Evolutionary conservation across 495 filamentous ascomycete species (phyloP).

Genomic region (Talaromyces liani): DNA sequence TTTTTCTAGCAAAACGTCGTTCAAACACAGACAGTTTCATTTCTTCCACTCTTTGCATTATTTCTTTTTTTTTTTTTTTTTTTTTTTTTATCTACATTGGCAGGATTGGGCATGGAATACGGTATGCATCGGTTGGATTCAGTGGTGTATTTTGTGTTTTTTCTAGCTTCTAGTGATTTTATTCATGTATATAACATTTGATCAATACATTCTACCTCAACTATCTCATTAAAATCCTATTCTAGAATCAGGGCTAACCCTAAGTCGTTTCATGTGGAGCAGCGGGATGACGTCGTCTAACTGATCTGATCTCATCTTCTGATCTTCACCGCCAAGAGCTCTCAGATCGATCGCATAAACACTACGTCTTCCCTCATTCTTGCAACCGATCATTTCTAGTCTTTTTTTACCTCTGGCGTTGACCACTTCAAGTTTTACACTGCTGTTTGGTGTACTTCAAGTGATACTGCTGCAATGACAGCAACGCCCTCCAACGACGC

Average conservation of each 20-base stretch:
- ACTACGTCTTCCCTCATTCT: not conserved
- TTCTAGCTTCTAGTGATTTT: not conserved
- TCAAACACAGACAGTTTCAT: not conserved
- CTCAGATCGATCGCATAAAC: not conserved
- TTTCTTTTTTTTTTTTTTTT: not conserved
- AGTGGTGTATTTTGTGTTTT: not conserved
- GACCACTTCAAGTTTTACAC: not conserved
- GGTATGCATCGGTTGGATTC: not conserved
- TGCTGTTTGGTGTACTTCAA: not conserved
- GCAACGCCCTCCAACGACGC: constrained; percentile 11
- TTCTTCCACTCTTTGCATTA: not conserved
- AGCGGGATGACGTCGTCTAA: constrained; percentile 1
- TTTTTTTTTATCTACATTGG: not conserved
- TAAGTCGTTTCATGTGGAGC: not conserved
- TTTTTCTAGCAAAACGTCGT: not conserved
- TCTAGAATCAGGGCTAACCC: not conserved
- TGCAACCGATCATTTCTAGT: not conserved
- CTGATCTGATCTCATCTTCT: not conserved
- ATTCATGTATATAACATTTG: not conserved
- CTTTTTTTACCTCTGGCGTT: not conserved
- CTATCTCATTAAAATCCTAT: not conserved
- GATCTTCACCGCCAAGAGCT: constrained; percentile 1
- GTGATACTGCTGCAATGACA: constrained; percentile 2
- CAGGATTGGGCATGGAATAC: not conserved
- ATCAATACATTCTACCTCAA: not conserved